Conservation (phyloP, 805 yeast species). For the Candida yuanshanica region DNA sequence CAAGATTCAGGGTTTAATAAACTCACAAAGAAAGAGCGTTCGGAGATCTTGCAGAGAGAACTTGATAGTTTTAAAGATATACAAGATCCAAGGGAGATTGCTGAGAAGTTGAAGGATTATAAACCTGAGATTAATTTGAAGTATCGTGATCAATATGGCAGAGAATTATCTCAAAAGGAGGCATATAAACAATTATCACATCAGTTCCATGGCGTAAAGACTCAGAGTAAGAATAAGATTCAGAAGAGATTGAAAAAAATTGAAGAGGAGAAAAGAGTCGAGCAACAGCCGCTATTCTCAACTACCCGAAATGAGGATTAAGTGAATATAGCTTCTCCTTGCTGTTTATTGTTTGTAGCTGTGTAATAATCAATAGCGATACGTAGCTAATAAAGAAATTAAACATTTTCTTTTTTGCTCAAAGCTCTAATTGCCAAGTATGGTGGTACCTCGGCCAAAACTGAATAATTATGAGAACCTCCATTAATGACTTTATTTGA, state of each 20-base stretch:
- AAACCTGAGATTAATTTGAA: slow-evolving; percentile 43
- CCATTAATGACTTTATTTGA: no score
- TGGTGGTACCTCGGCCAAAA: not conserved
- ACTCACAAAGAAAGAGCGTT: slow-evolving; percentile 37
- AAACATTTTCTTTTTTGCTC: no score
- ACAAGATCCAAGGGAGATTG: slow-evolving; percentile 8
- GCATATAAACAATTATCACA: slow-evolving; percentile 59
- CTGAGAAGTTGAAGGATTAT: slow-evolving; percentile 26
- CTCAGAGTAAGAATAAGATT: slow-evolving; percentile 17
- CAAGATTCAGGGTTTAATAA: slow-evolving; percentile 15
- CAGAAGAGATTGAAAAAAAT: slow-evolving; percentile 17
- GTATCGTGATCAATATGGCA: slow-evolving; percentile 50
- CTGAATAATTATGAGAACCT: no score
- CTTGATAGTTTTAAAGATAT: slow-evolving; percentile 7
- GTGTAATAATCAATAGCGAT: no score
- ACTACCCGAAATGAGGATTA: not conserved
- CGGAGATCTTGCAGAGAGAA: slow-evolving; percentile 29
- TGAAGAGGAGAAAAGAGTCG: slow-evolving; percentile 12
- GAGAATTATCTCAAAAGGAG: slow-evolving; percentile 41
- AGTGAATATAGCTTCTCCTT: no score
- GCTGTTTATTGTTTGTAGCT: no score
- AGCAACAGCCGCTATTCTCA: not conserved
- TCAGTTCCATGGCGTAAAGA: slow-evolving; percentile 47
- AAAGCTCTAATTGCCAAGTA: no score
- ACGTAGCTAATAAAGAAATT: no score